Conservation (phyloP, 106 monocot species). For the Dendrobium nobile region DNA sequence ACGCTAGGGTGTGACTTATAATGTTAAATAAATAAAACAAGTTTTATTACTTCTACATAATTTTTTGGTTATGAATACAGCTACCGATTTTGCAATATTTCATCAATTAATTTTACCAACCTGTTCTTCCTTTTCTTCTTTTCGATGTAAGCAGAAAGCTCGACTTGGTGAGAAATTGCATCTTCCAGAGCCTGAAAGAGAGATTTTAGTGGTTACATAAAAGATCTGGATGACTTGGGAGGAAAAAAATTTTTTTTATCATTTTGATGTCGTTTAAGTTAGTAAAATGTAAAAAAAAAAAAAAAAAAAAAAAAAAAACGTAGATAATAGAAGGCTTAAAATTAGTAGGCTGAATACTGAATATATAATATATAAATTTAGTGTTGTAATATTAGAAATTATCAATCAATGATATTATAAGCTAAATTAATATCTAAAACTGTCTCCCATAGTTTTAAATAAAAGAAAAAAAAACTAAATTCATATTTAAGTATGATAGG, state of each 20-base stretch:
- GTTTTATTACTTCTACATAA: neutral
- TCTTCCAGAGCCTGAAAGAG: constrained; percentile 51
- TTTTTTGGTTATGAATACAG: neutral
- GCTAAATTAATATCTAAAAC: too few species aligned
- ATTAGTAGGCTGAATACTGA: too few species aligned
- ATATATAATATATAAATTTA: too few species aligned
- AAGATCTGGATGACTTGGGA: neutral
- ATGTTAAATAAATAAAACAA: neutral
- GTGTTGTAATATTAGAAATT: too few species aligned
- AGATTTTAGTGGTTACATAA: neutral
- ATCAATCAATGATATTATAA: too few species aligned
- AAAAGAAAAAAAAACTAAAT: too few species aligned
- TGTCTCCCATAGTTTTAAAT: too few species aligned
- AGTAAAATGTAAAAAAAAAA: too few species aligned
- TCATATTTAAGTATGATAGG: too few species aligned
- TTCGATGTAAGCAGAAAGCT: constrained; percentile 62
- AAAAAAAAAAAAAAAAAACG: too few species aligned
- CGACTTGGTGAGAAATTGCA: constrained; percentile 35
- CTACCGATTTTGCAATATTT: neutral
- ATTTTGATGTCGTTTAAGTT: too few species aligned
- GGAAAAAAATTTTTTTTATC: neutral
- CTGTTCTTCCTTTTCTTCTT: constrained; percentile 69
- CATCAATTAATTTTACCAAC: constrained; percentile 30
- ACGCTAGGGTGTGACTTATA: neutral
- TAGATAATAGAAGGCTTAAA: too few species aligned